Conservation (phyloP, 208 protist species). For the Trypanosomatidae sp. region DNA sequence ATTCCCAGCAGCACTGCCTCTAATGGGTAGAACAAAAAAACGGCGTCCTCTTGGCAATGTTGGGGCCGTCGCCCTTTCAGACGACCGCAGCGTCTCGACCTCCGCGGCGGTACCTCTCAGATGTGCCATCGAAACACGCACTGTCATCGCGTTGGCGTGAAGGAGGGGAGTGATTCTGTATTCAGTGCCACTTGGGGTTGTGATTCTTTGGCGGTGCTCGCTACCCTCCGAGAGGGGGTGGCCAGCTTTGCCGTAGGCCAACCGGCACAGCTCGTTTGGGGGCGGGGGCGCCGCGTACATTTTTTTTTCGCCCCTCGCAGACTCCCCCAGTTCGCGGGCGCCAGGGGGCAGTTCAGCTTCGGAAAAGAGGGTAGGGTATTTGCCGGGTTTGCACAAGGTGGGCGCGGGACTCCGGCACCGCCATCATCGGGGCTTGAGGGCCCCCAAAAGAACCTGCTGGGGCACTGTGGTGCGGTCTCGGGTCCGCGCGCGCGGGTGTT, state of each 20-base stretch:
- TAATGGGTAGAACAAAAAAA: slow-evolving; percentile 3
- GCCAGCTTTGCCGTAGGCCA: too few species aligned
- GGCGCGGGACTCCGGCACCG: background rate
- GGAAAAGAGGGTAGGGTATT: background rate
- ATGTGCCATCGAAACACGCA: slow-evolving; percentile 2
- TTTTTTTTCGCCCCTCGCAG: background rate
- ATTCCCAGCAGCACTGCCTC: slow-evolving; percentile 9
- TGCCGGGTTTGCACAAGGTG: too few species aligned
- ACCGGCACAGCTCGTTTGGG: background rate
- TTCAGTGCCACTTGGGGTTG: background rate
- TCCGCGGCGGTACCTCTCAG: background rate
- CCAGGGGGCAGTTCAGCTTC: background rate
- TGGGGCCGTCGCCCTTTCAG: background rate
- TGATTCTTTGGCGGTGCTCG: background rate
- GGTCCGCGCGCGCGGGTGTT: background rate
- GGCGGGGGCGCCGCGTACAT: background rate
- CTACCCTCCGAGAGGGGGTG: too few species aligned
- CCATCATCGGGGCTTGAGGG: background rate
- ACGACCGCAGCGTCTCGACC: background rate
- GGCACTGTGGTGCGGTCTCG: background rate
- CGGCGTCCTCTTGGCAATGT: slow-evolving; percentile 1
- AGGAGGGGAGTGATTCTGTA: background rate
- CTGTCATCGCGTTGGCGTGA: slow-evolving; percentile 4
- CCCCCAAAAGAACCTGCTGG: background rate
- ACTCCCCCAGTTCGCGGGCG: background rate